Percentiles rank a stretch among this genome's conserved stretches.
Evolutionary conservation across 805 yeast genomes (phyloP).

Genomic region (Yarrowia sp.): DNA sequence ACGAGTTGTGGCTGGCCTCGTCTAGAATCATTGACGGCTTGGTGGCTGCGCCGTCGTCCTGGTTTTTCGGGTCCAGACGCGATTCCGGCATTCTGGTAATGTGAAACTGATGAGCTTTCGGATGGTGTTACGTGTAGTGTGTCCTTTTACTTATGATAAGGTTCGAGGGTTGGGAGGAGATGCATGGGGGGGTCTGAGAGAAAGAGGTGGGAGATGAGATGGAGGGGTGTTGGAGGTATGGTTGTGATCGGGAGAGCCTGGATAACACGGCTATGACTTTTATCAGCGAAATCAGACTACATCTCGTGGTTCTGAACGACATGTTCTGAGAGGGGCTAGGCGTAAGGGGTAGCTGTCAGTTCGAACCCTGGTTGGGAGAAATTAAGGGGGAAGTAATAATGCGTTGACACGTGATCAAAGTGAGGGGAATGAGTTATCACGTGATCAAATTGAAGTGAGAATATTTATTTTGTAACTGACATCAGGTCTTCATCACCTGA

Average conservation of each 20-base stretch:
- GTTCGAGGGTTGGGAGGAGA: slow-evolving; percentile 6
- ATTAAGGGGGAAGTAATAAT: background rate
- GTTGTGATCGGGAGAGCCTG: too few relatives aligned
- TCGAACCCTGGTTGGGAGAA: background rate
- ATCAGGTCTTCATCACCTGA: too few relatives aligned
- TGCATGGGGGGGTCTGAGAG: background rate
- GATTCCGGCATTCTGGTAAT: slow-evolving; percentile 24
- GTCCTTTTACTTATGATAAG: slow-evolving; percentile 13
- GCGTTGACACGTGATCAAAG: background rate
- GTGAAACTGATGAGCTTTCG: too few relatives aligned
- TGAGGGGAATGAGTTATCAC: background rate
- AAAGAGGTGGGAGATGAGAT: background rate
- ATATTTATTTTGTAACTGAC: too few relatives aligned
- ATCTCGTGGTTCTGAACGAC: too few relatives aligned
- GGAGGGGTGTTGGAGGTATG: background rate
- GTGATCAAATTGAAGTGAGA: background rate
- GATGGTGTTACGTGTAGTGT: slow-evolving; percentile 13
- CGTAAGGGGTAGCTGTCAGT: slow-evolving; percentile 7
- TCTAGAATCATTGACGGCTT: slow-evolving; percentile 29
- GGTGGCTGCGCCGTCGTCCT: slow-evolving; percentile 11
- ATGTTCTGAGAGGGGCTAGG: background rate
- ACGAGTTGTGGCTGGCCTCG: slow-evolving; percentile 1
- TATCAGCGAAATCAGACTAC: background rate
- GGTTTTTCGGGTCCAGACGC: slow-evolving; percentile 32
- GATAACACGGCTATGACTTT: too few relatives aligned